Percentiles rank a stretch among this genome's conserved stretches.
Conservation (phyloP, 129 eudicot genomes). For the Oenanthe sinensis region DNA sequence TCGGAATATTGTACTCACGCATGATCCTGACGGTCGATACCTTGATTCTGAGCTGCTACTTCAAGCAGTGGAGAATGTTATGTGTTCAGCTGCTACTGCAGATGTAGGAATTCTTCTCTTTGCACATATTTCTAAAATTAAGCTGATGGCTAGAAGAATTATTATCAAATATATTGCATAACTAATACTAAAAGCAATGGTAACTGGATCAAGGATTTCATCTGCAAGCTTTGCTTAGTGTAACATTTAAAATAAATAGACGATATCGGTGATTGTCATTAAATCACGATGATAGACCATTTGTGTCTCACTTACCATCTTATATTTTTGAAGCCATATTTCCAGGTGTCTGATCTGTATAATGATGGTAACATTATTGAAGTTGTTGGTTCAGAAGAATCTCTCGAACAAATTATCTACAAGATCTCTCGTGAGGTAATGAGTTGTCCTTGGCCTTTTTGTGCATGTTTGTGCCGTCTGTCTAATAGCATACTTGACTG, state of each 20-base stretch:
- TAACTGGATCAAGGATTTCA: neutral
- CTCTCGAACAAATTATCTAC: constrained; percentile 31
- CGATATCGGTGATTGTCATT: neutral
- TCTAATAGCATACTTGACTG: neutral
- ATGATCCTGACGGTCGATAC: constrained; percentile 39
- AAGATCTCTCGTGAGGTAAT: constrained; percentile 56
- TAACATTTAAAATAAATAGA: neutral
- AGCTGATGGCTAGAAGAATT: neutral
- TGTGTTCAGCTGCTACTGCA: constrained; percentile 29
- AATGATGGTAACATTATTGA: constrained; percentile 21
- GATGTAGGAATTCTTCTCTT: constrained; percentile 12
- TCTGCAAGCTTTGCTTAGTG: neutral
- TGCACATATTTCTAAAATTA: neutral
- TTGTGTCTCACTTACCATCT: neutral
- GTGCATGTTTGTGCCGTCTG: neutral
- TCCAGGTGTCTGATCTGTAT: constrained; percentile 40
- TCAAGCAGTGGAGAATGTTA: constrained; percentile 46
- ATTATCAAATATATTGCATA: neutral
- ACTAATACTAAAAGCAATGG: neutral
- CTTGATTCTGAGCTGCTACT: constrained; percentile 55
- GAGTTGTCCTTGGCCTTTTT: constrained; percentile 8
- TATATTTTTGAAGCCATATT: neutral
- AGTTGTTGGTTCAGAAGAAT: constrained; percentile 28
- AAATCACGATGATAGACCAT: neutral
- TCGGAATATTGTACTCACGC: constrained; percentile 49